A percentile compares a stretch with the other conserved stretches of the same genome.
Conservation (phyloP, 768 basidiomycete genomes). For the Hirschioporus abietinus region DNA sequence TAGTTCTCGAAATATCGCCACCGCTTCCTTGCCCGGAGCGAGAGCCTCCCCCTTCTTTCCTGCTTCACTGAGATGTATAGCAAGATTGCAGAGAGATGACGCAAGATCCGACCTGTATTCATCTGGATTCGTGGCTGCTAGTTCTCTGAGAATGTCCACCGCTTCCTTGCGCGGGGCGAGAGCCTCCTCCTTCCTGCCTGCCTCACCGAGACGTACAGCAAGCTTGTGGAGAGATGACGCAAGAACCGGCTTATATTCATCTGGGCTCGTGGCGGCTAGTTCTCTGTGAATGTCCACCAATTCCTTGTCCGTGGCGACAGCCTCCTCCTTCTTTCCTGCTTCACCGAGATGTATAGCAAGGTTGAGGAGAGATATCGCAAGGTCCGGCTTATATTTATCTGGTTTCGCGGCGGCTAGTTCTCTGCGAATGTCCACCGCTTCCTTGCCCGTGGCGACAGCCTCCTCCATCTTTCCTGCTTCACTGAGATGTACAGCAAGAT, state of each 20-base stretch:
- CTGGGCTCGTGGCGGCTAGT: slow-evolving; percentile 1
- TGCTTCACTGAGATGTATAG: too few relatives aligned
- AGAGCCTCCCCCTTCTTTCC: too few relatives aligned
- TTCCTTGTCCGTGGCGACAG: slow-evolving; percentile 6
- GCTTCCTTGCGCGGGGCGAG: neutral
- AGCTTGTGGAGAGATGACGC: slow-evolving; percentile 9
- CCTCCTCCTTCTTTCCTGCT: slow-evolving; percentile 10
- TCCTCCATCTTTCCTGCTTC: too few relatives aligned
- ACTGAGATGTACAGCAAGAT: too few relatives aligned
- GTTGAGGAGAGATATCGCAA: slow-evolving; percentile 9
- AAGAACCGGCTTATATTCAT: slow-evolving; percentile 5
- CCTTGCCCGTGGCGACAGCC: too few relatives aligned
- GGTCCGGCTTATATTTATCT: neutral
- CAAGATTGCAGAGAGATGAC: neutral
- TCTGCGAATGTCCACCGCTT: too few relatives aligned
- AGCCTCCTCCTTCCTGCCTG: slow-evolving; percentile 9
- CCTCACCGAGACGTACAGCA: slow-evolving; percentile 6
- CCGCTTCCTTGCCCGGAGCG: too few relatives aligned
- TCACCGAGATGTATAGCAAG: slow-evolving; percentile 7
- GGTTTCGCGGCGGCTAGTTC: too few relatives aligned
- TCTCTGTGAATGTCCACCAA: neutral
- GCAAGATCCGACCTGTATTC: too few relatives aligned
- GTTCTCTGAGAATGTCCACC: too few relatives aligned
- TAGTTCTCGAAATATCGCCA: neutral
- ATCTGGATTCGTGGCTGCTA: too few relatives aligned